Conservation (phyloP, 805 yeast genomes). For the Tetrapisispora nanseiensis region DNA sequence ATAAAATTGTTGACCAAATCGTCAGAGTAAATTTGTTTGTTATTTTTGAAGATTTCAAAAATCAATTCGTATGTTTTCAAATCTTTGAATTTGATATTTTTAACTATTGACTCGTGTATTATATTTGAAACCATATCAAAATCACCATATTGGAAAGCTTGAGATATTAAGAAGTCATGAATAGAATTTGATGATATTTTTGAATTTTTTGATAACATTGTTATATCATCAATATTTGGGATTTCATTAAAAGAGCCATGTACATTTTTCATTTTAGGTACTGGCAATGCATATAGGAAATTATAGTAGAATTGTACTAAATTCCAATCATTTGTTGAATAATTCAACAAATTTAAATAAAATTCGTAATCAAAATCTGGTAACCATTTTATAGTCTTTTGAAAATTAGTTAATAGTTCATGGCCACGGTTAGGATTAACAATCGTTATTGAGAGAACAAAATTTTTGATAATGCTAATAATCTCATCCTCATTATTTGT, state of each 20-base stretch:
- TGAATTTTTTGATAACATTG: background rate
- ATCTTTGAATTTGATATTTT: conserved; percentile 24
- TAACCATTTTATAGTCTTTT: conserved; percentile 30
- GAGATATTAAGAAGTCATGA: conserved; percentile 1
- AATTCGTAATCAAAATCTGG: conserved; percentile 35
- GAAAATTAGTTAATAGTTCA: conserved; percentile 31
- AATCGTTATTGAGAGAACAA: conserved; percentile 32
- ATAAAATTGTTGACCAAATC: conserved; percentile 28
- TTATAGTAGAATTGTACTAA: conserved; percentile 30
- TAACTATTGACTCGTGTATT: conserved; percentile 33
- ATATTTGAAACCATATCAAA: conserved; percentile 29
- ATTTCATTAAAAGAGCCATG: background rate
- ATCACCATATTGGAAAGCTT: conserved; percentile 18
- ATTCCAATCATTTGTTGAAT: conserved; percentile 29
- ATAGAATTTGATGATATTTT: background rate
- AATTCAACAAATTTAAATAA: conserved; percentile 28
- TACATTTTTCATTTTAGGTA: background rate
- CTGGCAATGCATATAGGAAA: conserved; percentile 29
- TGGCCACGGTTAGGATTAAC: conserved; percentile 28
- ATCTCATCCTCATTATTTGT: conserved; percentile 29
- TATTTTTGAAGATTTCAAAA: conserved; percentile 25
- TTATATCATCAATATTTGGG: conserved; percentile 11
- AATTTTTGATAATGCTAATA: conserved; percentile 36
- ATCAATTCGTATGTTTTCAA: conserved; percentile 26
- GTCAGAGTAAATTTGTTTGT: conserved; percentile 20